Evolutionary conservation across 129 eudicot genomes (phyloP).

Genomic region (Lactuca sativa): DNA sequence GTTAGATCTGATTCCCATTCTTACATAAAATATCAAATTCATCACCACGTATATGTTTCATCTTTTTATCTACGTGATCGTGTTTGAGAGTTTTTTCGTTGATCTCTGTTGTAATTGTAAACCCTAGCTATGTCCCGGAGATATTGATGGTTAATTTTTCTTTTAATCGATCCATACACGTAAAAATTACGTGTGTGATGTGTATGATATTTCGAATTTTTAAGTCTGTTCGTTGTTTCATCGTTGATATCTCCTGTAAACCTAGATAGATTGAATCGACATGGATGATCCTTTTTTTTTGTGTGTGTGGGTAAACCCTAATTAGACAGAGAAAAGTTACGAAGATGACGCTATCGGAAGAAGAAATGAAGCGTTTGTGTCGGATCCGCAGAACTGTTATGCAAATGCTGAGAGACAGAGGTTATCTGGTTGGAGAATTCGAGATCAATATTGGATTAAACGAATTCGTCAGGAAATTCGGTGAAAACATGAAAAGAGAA

Average conservation of each 20-base stretch:
- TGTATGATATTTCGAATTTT: background rate
- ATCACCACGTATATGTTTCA: background rate
- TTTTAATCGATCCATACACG: background rate
- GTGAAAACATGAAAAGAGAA: constrained; percentile 79
- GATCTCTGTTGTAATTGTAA: constrained; percentile 17
- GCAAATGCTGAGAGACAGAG: constrained; percentile 80
- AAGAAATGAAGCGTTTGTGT: constrained; percentile 53
- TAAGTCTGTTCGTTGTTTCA: background rate
- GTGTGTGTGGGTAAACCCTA: background rate
- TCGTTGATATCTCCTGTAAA: background rate
- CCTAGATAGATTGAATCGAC: background rate
- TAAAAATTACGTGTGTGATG: background rate
- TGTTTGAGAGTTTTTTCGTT: background rate
- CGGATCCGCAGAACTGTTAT: constrained; percentile 67
- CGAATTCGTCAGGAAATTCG: constrained; percentile 54
- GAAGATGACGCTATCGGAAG: constrained; percentile 52
- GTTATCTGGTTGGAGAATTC: constrained; percentile 58
- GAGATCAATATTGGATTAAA: constrained; percentile 59
- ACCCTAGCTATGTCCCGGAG: constrained; percentile 13
- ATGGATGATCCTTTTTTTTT: background rate
- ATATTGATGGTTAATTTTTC: background rate
- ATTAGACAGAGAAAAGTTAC: constrained; percentile 18
- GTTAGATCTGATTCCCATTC: background rate
- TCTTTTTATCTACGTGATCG: background rate
- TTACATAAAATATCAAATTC: constrained; percentile 4